These are phyloP conservation scores for Immersiella caudata DNA, from an alignment of 495 filamentous ascomycete species.

Conservation along the genomic window DNA sequence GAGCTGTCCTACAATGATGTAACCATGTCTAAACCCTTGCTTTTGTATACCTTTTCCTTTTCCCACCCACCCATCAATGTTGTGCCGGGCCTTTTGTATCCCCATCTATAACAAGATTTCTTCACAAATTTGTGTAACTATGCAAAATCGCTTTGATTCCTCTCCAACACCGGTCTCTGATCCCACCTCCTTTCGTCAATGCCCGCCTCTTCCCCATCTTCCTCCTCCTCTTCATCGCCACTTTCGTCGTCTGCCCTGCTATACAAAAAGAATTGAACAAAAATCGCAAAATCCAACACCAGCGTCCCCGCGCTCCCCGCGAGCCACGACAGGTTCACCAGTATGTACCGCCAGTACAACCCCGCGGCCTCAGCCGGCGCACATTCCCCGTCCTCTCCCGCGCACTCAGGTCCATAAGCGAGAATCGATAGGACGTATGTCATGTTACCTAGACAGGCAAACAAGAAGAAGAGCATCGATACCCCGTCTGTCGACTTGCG, in stretches of 20 bases:
- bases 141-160: conserved; percentile 30
- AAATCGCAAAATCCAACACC: conserved; percentile 79
- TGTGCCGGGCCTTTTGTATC: no score
- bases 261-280: conserved; percentile 91
- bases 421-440: conserved; percentile 93
- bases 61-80: background rate
- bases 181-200: conserved; percentile 38
- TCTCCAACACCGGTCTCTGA: conserved; percentile 44
- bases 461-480: conserved; percentile 91
- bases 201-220: conserved; percentile 31
- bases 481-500: conserved; percentile 91
- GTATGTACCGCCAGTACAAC: conserved; percentile 76
- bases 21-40: background rate
- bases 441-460: conserved; percentile 91
- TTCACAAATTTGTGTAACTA: background rate
- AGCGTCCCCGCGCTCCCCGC: conserved; percentile 87
- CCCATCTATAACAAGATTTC: background rate
- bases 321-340: conserved; percentile 88
- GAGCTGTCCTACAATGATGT: background rate
- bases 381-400: conserved; percentile 46
- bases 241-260: conserved; percentile 34
- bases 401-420: conserved; percentile 73
- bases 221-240: conserved; percentile 23
- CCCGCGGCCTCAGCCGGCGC: conserved; percentile 54
- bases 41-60: background rate